Evolutionary conservation across 2,329 filamentous ascomycete species (phyloP), one percentile per base, ranked within the genome.

Genomic region (Neofusicoccum cordaticola): DNA sequence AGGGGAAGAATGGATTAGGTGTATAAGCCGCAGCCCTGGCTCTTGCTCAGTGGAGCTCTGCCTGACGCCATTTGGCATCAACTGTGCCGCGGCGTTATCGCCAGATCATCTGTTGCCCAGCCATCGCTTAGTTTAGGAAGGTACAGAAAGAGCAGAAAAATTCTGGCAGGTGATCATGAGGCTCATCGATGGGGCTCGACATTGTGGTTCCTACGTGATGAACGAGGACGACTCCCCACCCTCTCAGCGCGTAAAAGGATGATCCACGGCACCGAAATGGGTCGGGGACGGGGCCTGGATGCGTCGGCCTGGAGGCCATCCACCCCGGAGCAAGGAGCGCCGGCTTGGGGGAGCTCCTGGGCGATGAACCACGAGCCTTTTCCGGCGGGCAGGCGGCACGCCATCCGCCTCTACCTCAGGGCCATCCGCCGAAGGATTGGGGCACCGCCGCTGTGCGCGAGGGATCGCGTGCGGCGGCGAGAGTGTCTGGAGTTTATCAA

Each of bases 91-190:
- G 27, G 7, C 12, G 13, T 19, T 42, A 11, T n/a, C 39, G 31
- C n/a, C 15, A 22, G 56, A 31, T 6, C 4, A 13, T 44, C 42
- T 22, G 8, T 37, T 34, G 27, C 41, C 27, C 56, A 37, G 42
- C 15, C 53, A 17, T 58, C 41, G 56, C 27, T 58, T 58, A 35
- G 56, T 2, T 37, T 60, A 60, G 56, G 56, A 60, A 60, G 56
- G 56, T 60, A 44, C 13, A 57, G n/a, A 37, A 11, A 31, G 27
- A 7, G 27, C 17, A n/a, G 45, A n/a, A 4, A 4, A 35, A 44
- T 13, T 42, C 19, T 17, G 39, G 15, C 53, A 31, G 39, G 12
- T 47, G 31, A 19, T 34, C 31, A 34, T 52, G 31, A 52, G 22
- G 47, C 22, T 34, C 13, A 22, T 31, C 22, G 47, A 11, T 31